A percentile compares a stretch with the other conserved stretches of the same genome.
Evolutionary conservation across 768 basidiomycete species (phyloP).

Genomic region (Podaxis sp.): DNA sequence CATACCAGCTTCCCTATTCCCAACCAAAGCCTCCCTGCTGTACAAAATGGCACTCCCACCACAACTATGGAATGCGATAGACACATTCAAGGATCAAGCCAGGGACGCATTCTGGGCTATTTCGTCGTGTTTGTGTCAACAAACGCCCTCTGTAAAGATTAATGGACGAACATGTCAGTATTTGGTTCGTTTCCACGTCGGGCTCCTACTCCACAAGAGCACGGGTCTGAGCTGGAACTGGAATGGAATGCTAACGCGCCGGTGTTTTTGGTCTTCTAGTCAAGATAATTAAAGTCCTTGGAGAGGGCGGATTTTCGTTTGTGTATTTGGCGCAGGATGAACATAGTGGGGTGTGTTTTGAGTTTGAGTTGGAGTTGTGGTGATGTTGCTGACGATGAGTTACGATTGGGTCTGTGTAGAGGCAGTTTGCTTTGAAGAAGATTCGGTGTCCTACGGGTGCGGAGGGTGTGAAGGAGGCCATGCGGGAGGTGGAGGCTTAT

Average conservation of each 20-base stretch:
- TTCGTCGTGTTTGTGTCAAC: constrained; percentile 76
- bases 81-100: constrained; percentile 63
- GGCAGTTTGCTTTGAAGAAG: constrained; percentile 96
- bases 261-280: constrained; percentile 38
- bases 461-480: constrained; percentile 84
- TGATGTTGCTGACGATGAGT: neutral
- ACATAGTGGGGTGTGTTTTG: constrained; percentile 63
- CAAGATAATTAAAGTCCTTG: constrained; percentile 87
- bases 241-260: neutral
- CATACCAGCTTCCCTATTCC: neutral
- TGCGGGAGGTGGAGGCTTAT: constrained; percentile 91
- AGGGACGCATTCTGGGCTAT: constrained; percentile 83
- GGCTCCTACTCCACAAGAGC: neutral
- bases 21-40: neutral
- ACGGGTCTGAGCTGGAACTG: neutral
- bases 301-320: constrained; percentile 95
- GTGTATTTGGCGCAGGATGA: constrained; percentile 88
- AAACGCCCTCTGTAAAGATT: constrained; percentile 87
- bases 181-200: neutral
- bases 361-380: neutral
- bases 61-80: constrained; percentile 42
- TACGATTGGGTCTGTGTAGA: constrained; percentile 31
- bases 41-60: constrained; percentile 28
- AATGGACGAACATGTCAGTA: constrained; percentile 87
- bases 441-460: constrained; percentile 88